phyloP scores from a whole-genome alignment of 192 early-diverging fungal species.

The Funneliformis mosseae region DNA sequence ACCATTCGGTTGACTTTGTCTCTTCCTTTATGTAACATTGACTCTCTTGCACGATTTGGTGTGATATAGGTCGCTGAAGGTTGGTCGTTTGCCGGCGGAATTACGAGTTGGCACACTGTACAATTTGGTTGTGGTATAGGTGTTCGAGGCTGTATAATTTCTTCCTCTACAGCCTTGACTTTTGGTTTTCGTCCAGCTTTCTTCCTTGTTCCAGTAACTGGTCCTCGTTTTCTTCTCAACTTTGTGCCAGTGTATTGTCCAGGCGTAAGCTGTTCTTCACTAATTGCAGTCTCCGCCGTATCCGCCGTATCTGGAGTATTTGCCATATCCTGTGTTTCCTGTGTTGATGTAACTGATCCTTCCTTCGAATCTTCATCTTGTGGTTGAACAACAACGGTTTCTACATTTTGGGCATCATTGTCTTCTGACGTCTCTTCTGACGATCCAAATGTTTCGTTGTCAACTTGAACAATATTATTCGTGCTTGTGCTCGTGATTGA shows the following conservation, averaged over 20 bases:
- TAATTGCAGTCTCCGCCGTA: too few relatives aligned
- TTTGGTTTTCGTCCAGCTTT: not conserved
- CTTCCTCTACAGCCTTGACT: not conserved
- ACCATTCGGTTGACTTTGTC: constrained; percentile 34
- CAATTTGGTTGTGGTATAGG: constrained; percentile 30
- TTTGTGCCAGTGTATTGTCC: not conserved
- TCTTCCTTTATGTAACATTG: constrained; percentile 19
- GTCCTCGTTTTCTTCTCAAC: not conserved
- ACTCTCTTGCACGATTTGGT: not conserved
- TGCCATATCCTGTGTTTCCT: too few relatives aligned
- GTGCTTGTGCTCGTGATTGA: too few relatives aligned
- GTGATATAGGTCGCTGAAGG: constrained; percentile 5
- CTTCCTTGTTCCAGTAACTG: not conserved
- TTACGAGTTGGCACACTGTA: not conserved
- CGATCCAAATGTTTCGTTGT: too few relatives aligned
- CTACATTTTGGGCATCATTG: too few relatives aligned
- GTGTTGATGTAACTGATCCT: too few relatives aligned
- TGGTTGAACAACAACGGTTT: too few relatives aligned
- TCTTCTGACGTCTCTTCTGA: too few relatives aligned
- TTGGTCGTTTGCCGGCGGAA: not conserved
- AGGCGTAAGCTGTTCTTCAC: not conserved
- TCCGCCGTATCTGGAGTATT: too few relatives aligned
- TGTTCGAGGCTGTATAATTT: not conserved
- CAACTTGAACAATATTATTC: too few relatives aligned
- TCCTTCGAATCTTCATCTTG: too few relatives aligned